Evolutionary conservation across 2,329 filamentous ascomycete species (phyloP), one percentile per base, ranked within the genome.

Genomic region (Cytospora leucostoma): DNA sequence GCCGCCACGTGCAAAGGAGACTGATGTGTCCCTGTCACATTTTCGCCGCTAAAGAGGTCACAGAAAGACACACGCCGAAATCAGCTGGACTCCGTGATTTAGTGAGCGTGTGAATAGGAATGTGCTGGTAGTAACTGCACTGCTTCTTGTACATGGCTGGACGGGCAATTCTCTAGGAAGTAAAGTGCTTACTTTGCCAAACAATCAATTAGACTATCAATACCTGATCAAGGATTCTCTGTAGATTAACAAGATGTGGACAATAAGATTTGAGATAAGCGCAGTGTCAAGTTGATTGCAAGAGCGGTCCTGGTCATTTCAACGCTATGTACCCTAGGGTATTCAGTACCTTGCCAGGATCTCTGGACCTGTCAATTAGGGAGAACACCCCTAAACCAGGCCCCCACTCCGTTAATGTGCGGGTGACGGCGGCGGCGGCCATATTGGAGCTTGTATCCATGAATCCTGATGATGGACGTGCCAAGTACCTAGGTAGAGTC

Each of bases 11-110:
- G 59, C 38, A 54, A 32, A 54, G 49, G 1, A 27, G 35, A 47
- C 19, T 19, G n/a, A 21, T 47, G n/a, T 47, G n/a, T 21, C 44
- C 10, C 51, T 50, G 33, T 56, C 59, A 61, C 35, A 21, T 50
- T 49, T 37, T n/a, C 34, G 58, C 47, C 50, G 59, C 34, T 17
- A 17, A 55, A 38, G 51, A 50, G 19, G 19, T 51, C 51, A n/a
- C 32, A 34, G 32, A 38, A 40, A 61, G 59, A 61, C 59, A 61
- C 27, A 51, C 19, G 59, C 51, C 44, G 33, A 11, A n/a, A 61
- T 61, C 59, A 55, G 59, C 50, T 61, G 59, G 34, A 19, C 32
- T 38, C 59, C 51, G 49, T 61, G 59, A 55, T 51, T 61, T 51
- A 55, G 59, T 44, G 32, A 32, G 19, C 6, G 19, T 49, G 21